A percentile compares a stretch with the other conserved stretches of the same genome.
Conservation (phyloP, 164 flowering plant genomes). For the Nymphaea colorata region DNA sequence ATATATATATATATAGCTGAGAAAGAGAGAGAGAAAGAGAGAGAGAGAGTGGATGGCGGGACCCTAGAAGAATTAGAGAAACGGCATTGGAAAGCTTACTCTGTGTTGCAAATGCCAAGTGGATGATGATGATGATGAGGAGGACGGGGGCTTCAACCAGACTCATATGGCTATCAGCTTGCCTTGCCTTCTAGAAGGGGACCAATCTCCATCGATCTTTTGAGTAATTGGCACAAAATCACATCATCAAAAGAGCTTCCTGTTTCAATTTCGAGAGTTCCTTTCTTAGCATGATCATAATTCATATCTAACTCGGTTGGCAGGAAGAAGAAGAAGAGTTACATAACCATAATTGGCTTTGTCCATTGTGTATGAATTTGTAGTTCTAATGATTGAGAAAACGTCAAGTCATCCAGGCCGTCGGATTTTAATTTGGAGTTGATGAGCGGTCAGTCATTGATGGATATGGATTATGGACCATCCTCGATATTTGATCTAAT, state of each 20-base stretch:
- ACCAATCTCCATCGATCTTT: slow-evolving; percentile 10
- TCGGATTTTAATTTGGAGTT: too few relatives aligned
- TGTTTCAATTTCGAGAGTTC: neutral
- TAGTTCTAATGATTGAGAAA: too few relatives aligned
- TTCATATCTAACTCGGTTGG: too few relatives aligned
- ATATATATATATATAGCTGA: too few relatives aligned
- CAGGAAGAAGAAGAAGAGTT: too few relatives aligned
- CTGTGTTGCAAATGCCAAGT: slow-evolving; percentile 20
- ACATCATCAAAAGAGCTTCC: neutral
- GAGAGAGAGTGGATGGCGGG: slow-evolving; percentile 12
- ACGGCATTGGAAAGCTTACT: slow-evolving; percentile 31
- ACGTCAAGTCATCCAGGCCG: too few relatives aligned
- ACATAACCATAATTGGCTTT: too few relatives aligned
- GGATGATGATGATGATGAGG: neutral
- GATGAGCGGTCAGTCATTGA: too few relatives aligned
- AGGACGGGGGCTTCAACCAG: slow-evolving; percentile 13
- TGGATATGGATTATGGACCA: too few relatives aligned
- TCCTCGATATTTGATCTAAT: too few relatives aligned
- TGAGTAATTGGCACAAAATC: neutral
- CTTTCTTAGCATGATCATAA: too few relatives aligned
- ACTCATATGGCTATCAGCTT: slow-evolving; percentile 14
- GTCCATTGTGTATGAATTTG: too few relatives aligned
- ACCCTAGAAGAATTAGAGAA: slow-evolving; percentile 30
- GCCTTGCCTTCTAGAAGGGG: slow-evolving; percentile 17
- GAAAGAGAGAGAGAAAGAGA: neutral